These are phyloP conservation scores for Ambrosia trifida DNA, from an alignment of 129 eudicot species.

Conservation along the genomic window DNA sequence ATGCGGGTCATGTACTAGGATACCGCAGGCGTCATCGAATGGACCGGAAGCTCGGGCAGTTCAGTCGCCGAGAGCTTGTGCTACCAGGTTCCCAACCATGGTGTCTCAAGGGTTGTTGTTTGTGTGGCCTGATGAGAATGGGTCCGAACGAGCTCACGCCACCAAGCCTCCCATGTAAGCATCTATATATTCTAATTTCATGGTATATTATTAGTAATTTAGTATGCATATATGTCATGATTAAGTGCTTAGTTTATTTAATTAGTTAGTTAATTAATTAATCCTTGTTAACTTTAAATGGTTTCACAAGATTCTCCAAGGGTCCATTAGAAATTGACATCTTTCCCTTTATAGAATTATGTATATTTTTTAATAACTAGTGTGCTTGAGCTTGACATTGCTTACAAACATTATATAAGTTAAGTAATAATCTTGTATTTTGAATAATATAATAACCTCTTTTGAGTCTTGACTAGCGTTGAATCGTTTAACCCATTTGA, in stretches of 20 bases:
- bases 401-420: no score
- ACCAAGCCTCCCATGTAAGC: constrained; percentile 76
- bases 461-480: neutral
- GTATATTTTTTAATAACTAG: no score
- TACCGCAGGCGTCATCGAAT: constrained; percentile 87
- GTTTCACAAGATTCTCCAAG: neutral
- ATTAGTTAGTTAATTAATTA: neutral
- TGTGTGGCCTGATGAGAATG: constrained; percentile 98
- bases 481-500: neutral
- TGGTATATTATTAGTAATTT: neutral
- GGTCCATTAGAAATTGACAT: neutral
- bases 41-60: constrained; percentile 92
- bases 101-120: constrained; percentile 97
- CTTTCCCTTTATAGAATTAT: constrained; percentile 16
- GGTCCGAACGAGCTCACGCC: constrained; percentile 73
- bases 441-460: neutral
- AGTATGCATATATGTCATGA: neutral
- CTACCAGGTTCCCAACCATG: constrained; percentile 78
- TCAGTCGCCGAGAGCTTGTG: constrained; percentile 85
- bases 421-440: no score
- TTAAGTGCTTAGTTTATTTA: neutral
- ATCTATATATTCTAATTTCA: neutral
- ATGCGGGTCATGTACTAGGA: constrained; percentile 78
- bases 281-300: constrained; percentile 11
- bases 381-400: no score